phyloP scores from a whole-genome alignment of 495 filamentous ascomycete genomes.

The Hypoxylon cercidicola region DNA sequence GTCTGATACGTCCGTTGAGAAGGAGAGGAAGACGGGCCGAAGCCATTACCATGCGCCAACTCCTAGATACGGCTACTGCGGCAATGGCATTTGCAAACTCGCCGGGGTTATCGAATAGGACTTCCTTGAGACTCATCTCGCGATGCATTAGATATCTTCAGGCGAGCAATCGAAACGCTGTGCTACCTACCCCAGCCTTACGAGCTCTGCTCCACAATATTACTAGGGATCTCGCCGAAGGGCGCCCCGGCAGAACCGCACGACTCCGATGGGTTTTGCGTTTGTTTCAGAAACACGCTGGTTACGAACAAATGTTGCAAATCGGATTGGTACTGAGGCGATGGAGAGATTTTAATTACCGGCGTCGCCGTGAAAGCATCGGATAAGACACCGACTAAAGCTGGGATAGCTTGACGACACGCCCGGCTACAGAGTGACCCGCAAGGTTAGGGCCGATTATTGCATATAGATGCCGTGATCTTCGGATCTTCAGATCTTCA shows the following conservation, averaged over 20 bases:
- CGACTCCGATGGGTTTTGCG: constrained; percentile 52
- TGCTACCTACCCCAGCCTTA: constrained; percentile 40
- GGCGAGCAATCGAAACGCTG: constrained; percentile 21
- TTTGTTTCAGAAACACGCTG: constrained; percentile 46
- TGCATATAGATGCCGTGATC: constrained; percentile 8
- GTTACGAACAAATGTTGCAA: constrained; percentile 39
- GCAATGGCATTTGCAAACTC: constrained; percentile 49
- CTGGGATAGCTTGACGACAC: constrained; percentile 7
- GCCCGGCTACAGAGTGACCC: background rate
- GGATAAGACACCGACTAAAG: constrained; percentile 18
- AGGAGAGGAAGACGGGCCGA: background rate
- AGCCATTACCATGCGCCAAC: background rate
- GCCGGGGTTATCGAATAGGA: constrained; percentile 45
- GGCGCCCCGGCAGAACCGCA: constrained; percentile 47
- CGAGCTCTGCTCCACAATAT: constrained; percentile 51
- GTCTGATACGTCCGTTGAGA: constrained; percentile 4
- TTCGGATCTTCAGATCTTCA: constrained; percentile 5
- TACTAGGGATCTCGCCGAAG: constrained; percentile 51
- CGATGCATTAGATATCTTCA: constrained; percentile 50
- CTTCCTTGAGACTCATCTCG: constrained; percentile 52
- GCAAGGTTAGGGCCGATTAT: constrained; percentile 11
- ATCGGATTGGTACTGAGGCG: constrained; percentile 36
- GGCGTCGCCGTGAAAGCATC: constrained; percentile 2
- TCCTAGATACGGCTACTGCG: constrained; percentile 1
- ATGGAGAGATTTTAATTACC: constrained; percentile 42